These are phyloP conservation scores for Bromus sterilis DNA, from an alignment of 176 grass and related monocot genomes.

Conservation along the genomic window DNA sequence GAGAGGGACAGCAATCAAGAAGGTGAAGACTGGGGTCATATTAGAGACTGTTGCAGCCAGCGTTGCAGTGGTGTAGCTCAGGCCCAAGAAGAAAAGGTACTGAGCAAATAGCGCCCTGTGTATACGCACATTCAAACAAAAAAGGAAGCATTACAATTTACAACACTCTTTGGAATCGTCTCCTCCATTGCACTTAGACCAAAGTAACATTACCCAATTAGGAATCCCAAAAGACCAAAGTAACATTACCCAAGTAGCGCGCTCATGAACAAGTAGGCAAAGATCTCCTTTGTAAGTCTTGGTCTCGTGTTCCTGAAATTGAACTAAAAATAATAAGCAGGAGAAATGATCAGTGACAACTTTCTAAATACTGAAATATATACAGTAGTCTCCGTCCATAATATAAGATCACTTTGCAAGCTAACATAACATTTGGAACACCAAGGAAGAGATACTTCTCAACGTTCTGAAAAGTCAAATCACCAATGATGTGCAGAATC, in stretches of 20 bases:
- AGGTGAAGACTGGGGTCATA: constrained; percentile 56
- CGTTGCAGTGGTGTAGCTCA: constrained; percentile 56
- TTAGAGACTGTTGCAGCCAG: constrained; percentile 60
- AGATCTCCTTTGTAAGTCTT: constrained; percentile 53
- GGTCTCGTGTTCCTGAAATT: constrained; percentile 56
- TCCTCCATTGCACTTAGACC: not conserved
- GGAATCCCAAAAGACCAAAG: not conserved
- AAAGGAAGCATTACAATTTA: not conserved
- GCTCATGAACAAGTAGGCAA: constrained; percentile 53
- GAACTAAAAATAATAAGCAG: not conserved
- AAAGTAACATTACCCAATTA: constrained; percentile 34
- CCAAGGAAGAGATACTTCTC: not conserved
- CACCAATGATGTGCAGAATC: not conserved
- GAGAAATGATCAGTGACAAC: not conserved
- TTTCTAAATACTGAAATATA: not conserved
- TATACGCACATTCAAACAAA: not conserved
- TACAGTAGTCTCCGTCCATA: no score
- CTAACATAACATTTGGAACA: not conserved
- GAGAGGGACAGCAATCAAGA: constrained; percentile 46
- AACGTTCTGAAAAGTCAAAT: not conserved
- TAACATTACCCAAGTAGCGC: constrained; percentile 46
- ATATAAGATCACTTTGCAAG: no score
- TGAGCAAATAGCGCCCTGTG: constrained; percentile 48
- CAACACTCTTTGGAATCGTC: not conserved
- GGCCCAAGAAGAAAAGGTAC: constrained; percentile 51